Evolutionary conservation across 2,329 filamentous ascomycete species (phyloP).

Genomic region (Trichothecium roseum): DNA sequence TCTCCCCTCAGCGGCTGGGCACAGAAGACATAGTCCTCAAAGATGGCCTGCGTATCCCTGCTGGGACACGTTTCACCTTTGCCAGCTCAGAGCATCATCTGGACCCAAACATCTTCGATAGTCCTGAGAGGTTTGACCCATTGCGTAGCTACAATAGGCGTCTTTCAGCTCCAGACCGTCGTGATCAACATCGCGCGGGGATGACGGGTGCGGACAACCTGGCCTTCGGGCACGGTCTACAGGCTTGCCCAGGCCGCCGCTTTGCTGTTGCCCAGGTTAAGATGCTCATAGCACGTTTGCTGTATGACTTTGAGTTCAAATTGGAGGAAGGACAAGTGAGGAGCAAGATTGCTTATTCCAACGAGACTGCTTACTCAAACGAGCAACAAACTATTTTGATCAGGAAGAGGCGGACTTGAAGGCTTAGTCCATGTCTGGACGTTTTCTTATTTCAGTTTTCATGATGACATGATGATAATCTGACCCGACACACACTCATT

Average conservation of each 20-base stretch:
- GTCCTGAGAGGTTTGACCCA: slow-evolving; percentile 3
- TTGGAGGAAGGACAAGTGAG: slow-evolving; percentile 13
- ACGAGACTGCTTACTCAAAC: neutral
- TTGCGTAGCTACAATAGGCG: slow-evolving; percentile 3
- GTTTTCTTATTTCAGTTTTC: too few species aligned
- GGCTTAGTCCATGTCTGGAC: too few species aligned
- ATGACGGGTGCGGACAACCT: slow-evolving; percentile 14
- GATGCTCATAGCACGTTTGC: slow-evolving; percentile 24
- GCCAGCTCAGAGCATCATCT: neutral
- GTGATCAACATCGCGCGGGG: neutral
- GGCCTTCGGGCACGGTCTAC: slow-evolving; percentile 23
- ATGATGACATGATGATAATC: too few species aligned
- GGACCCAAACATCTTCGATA: neutral
- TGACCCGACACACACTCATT: too few species aligned
- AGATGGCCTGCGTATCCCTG: slow-evolving; percentile 2
- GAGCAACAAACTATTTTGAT: too few species aligned
- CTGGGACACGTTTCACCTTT: neutral
- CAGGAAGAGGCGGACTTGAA: too few species aligned
- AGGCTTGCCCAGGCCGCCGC: slow-evolving; percentile 29
- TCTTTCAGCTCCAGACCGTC: neutral
- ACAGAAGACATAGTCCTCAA: neutral
- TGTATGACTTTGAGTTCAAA: slow-evolving; percentile 26
- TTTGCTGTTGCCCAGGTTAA: slow-evolving; percentile 31
- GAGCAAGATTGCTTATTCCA: neutral
- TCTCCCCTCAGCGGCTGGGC: slow-evolving; percentile 1